Evolutionary conservation across 164 flowering plant species (phyloP), one percentile per base, ranked within the genome.

Genomic region (Annona cherimola): DNA sequence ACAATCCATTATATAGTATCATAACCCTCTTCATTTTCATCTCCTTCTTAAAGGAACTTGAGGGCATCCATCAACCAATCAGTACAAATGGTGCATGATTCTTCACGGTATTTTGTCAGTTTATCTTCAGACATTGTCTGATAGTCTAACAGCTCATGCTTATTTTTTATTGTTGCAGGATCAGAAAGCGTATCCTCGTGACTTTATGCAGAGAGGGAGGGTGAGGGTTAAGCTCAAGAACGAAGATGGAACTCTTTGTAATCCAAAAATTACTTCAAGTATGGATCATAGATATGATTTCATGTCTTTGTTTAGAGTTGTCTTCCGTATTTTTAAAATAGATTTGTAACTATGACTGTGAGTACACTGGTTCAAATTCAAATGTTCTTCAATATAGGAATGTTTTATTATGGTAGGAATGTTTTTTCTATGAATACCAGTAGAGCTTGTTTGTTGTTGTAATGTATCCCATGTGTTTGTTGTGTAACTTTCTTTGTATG

Each of bases 121-220:
- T n/a, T n/a, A n/a, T n/a, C n/a, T n/a, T n/a, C n/a, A n/a, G n/a
- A n/a, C n/a, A n/a, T n/a, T n/a, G n/a, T n/a, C n/a, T n/a, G n/a
- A n/a, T n/a, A n/a, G n/a, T n/a, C n/a, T n/a, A n/a, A n/a, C n/a
- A n/a, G n/a, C n/a, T n/a, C n/a, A 26, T 26, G 35, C 35, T 26
- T 26, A 26, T 26, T 26, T 26, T 26, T 26, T 26, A 19, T 42
- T 66, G 54, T 44, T 77, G 72, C 77, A 92, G 98, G 57, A 82
- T 63, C 96, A 92, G 67, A 90, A 94, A 88, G 97, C 96, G 5
- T 94, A 94, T 82, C 95, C 98, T 0, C 87, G 97, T 3, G 96
- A 94, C 79, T 94, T 89, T 76, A 86, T 91, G 95, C 97, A 94
- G 81, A 76, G 84, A 78, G 99, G 99, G 70, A 86, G 97, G 74